Evolutionary conservation across 2,329 filamentous ascomycete species (phyloP), one percentile per base, ranked within the genome.

Genomic region (Cryphonectria parasitica): DNA sequence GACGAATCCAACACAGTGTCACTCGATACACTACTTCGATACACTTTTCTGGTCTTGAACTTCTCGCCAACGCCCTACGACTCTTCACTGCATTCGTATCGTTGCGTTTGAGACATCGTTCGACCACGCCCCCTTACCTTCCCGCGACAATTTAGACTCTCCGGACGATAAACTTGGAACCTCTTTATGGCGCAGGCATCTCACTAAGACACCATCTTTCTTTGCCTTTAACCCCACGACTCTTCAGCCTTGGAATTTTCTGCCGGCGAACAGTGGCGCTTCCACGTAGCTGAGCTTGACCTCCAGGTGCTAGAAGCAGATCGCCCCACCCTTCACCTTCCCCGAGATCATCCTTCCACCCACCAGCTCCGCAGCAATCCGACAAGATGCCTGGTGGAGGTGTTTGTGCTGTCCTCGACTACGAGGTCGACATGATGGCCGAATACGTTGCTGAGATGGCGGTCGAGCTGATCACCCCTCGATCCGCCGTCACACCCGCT

Each of bases 361-460:
- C 8, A 65, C 43, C 43, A 36, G 60, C 68, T 41, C 22, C 67
- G 61, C 72, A 74, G 74, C 43, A 64, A 75, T 77, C 77, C 75
- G 77, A 76, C 83, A 89, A 82, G 77, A 90, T 90, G 88, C 84
- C 88, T 74, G 94, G 95, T 79, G 71, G 71, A 64, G 95, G 95
- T 77, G 95, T 98, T 54, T 96, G 95, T 77, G 94, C 94, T 77
- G 92, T 97, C 83, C 89, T 98, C 82, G 95, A 97, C 85, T 98
- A 98, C 81, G 94, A 97, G 82, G 95, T 97, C 89, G 94, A 97
- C 79, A 86, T 92, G 81, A 98, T 97, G 95, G 92, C 94, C 74
- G 94, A 97, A 80, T 98, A 97, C 82, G 94, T 97, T 79, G 91
- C 93, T 73, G 93, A 97, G 79, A 97, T 95, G 90, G 90, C 94